These are phyloP conservation scores for Speleostelium caveatum DNA, from an alignment of 78 protist genomes.

Conservation along the genomic window DNA sequence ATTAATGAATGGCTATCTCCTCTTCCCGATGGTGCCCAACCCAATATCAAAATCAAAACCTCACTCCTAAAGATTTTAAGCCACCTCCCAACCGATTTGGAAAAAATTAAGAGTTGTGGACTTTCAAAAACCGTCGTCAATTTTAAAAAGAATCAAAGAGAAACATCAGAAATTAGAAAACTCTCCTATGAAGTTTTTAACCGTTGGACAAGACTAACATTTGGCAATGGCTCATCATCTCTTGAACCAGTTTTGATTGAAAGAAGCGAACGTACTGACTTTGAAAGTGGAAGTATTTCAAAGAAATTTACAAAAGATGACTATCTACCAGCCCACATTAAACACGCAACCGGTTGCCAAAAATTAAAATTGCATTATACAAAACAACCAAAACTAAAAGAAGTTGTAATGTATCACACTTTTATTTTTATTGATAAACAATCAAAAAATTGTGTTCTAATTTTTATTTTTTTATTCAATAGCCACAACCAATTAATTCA, in stretches of 20 bases:
- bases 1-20: conserved; percentile 53
- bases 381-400: neutral
- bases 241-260: neutral
- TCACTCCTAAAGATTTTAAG: conserved; percentile 11
- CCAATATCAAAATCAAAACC: conserved; percentile 38
- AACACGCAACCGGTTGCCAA: conserved; percentile 49
- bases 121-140: neutral
- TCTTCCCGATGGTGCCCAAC: conserved; percentile 64
- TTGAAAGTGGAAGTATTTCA: neutral
- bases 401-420: neutral
- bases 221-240: too few relatives aligned
- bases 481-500: neutral
- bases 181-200: conserved; percentile 41
- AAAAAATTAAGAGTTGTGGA: neutral
- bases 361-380: conserved; percentile 13
- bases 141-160: conserved; percentile 1
- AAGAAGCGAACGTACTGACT: neutral
- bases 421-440: neutral
- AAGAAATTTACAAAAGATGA: conserved; percentile 9
- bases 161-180: conserved; percentile 22
- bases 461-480: neutral
- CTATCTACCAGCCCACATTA: conserved; percentile 63
- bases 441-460: neutral
- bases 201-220: conserved; percentile 31
- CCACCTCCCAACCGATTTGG: neutral